These are phyloP conservation scores for Suillus occidentalis DNA, from an alignment of 768 basidiomycete species.

Conservation along the genomic window DNA sequence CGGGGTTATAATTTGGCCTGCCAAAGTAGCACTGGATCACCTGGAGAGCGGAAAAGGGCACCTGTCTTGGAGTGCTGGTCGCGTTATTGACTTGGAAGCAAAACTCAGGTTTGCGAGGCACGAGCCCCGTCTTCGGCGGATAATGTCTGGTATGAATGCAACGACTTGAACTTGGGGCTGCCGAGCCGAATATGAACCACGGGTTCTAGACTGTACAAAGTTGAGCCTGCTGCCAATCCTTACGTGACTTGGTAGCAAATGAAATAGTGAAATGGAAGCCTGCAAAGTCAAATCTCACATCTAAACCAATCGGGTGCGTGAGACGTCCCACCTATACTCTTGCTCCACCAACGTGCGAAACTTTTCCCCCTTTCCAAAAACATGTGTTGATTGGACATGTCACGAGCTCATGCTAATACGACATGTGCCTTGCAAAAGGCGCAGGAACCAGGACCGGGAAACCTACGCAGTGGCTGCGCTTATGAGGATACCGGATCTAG, in stretches of 20 bases:
- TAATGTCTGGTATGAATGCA: not conserved
- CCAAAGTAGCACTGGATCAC: not conserved
- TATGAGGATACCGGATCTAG: not conserved
- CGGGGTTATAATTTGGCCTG: constrained; percentile 1
- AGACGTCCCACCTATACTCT: not conserved
- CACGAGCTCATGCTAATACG: not conserved
- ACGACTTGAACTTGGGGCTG: not conserved
- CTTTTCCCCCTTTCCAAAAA: not conserved
- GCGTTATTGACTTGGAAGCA: not conserved
- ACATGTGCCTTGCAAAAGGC: not conserved
- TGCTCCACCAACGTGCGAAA: constrained; percentile 2
- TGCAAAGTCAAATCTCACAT: not conserved
- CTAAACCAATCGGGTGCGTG: not conserved
- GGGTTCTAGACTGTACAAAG: not conserved
- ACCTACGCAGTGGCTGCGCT: not conserved
- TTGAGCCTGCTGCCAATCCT: not conserved
- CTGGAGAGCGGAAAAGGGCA: not conserved
- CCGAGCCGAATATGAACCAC: not conserved
- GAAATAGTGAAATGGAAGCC: not conserved
- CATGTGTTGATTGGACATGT: not conserved
- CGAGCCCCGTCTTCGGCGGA: not conserved
- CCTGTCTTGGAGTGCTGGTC: not conserved
- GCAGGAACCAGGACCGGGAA: not conserved
- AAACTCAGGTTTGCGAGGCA: not conserved
- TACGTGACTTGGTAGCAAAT: not conserved